Percentiles rank a stretch among this genome's conserved stretches.
Evolutionary conservation across 345 rosid species (phyloP).

Genomic region (Euphorbia lathyris): DNA sequence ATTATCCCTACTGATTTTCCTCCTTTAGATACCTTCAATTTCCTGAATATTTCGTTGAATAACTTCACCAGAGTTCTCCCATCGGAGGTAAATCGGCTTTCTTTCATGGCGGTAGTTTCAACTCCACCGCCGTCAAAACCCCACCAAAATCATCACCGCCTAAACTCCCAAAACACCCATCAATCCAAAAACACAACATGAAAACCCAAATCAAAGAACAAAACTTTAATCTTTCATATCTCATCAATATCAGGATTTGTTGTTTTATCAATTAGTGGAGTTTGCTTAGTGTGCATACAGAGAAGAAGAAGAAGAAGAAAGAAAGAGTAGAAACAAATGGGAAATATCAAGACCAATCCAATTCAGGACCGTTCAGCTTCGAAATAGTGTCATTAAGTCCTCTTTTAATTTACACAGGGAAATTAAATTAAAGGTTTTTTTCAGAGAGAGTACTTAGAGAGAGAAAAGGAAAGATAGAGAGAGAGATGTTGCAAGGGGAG

Average conservation of each 20-base stretch:
- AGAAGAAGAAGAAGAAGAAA: constrained; percentile 45
- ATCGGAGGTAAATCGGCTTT: constrained; percentile 58
- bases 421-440: too few relatives aligned
- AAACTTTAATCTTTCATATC: constrained; percentile 36
- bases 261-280: constrained; percentile 19
- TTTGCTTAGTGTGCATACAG: constrained; percentile 22
- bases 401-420: too few relatives aligned
- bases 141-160: constrained; percentile 20
- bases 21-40: constrained; percentile 38
- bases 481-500: too few relatives aligned
- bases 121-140: constrained; percentile 38
- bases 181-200: neutral
- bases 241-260: constrained; percentile 44
- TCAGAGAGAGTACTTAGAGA: too few relatives aligned
- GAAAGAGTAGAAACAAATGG: constrained; percentile 58
- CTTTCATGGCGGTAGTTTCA: constrained; percentile 46
- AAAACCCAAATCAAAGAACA: constrained; percentile 25
- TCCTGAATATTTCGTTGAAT: constrained; percentile 69
- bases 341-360: constrained; percentile 79
- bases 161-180: constrained; percentile 9
- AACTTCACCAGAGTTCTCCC: constrained; percentile 54
- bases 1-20: constrained; percentile 83
- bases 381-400: too few relatives aligned
- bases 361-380: constrained; percentile 82
- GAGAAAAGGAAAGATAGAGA: too few relatives aligned